Base-by-base conservation (phyloP, 441 rosid species). In the Flueggea neowawraea region DNA sequence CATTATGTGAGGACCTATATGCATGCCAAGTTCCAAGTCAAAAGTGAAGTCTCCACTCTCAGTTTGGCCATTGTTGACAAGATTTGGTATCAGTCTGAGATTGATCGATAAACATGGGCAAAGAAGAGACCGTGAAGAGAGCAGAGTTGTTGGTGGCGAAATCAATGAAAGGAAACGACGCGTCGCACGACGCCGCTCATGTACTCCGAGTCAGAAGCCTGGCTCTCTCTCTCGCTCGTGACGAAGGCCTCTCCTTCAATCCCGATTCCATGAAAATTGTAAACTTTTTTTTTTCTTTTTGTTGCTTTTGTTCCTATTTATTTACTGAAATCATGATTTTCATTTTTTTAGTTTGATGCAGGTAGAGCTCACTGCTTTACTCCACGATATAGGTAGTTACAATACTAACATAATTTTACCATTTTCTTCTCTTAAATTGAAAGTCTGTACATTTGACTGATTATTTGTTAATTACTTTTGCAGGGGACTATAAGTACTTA, bases 311-410 rank as follows among this genome's bases (percentile, higher is more conserved):
- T 22, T 22, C 28, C 28, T 22, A 22, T 22, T 22, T 22, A 22
- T 22, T 22, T 22, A 22, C 28, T 22, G 28, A 22, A 22, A 22
- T 22, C 28, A 22, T 5, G 22, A 6, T 36, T 9, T 47, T 33
- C 8, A 10, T 14, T 0, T 50, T 52, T 57, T 52, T 15, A 64
- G 16, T 6, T n/a, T 8, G 10, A 73, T 65, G 54, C 82, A 88
- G 96, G 90, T 89, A 12, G 95, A 92, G 79, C 87, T 89, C 58
- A 91, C 95, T 65, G 93, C 95, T 10, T 91, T 92, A 78, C 93
- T 91, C 61, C 98, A 91, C 69, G 98, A 91, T 54, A 79, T 92
- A 55, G 96, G 93, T 87, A 43, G 54, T 55, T 14, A 3, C 28
- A 22, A 22, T 22, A 22, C 28, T 22, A 1, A 22, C 28, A 22